These are phyloP conservation scores for Phlyctochytrium planicorne DNA, from an alignment of 192 early-diverging fungal genomes.

Conservation along the genomic window DNA sequence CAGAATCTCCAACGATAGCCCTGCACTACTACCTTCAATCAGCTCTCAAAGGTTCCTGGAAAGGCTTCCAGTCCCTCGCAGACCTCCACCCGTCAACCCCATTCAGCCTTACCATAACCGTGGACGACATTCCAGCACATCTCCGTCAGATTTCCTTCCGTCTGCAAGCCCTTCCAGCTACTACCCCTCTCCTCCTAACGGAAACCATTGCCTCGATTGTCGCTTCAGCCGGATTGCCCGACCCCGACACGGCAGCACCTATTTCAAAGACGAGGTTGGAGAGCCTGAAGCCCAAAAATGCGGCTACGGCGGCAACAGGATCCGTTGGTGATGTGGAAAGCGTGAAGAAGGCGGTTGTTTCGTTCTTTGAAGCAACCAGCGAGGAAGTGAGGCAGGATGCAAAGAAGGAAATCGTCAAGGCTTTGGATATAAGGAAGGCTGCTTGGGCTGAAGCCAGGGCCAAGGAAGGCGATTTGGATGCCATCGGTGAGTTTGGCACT, in stretches of 20 bases:
- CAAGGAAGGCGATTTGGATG: not conserved
- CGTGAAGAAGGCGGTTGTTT: not conserved
- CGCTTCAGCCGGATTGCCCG: not conserved
- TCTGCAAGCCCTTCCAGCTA: not conserved
- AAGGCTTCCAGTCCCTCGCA: not conserved
- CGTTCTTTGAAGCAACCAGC: not conserved
- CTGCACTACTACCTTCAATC: not conserved
- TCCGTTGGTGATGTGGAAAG: not conserved
- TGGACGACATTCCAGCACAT: not conserved
- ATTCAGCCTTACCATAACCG: not conserved
- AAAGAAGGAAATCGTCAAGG: not conserved
- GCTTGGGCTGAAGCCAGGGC: not conserved
- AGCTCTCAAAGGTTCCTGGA: not conserved
- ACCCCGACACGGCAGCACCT: not conserved
- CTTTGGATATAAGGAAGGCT: not conserved
- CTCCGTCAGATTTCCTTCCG: not conserved
- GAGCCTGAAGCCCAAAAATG: not conserved
- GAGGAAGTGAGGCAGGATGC: not conserved
- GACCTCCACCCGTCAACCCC: not conserved
- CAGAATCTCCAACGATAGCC: not conserved
- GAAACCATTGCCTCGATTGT: not conserved
- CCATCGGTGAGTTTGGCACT: not conserved
- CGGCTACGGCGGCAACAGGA: not conserved
- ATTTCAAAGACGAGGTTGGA: not conserved
- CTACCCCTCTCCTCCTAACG: not conserved